Conservation (phyloP, 2,329 filamentous ascomycete genomes). For the Trichoderma sp. region DNA sequence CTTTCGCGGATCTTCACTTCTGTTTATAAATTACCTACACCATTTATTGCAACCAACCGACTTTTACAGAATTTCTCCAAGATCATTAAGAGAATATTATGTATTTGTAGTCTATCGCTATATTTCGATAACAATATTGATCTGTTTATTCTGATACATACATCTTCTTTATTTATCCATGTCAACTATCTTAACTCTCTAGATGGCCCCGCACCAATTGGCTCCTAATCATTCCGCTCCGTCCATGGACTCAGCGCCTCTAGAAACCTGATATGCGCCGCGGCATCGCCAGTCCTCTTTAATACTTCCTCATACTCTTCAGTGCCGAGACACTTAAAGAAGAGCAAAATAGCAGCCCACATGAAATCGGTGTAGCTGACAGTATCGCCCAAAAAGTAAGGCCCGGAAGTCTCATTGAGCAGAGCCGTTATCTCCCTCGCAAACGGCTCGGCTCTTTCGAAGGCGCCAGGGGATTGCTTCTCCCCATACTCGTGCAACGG, state of each 20-base stretch:
- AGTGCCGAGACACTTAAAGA: background rate
- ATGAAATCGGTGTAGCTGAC: conserved; percentile 5
- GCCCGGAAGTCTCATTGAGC: background rate
- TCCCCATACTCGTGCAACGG: background rate
- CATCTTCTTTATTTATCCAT: too few relatives aligned
- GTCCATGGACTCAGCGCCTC: conserved; percentile 2
- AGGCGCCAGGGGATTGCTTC: background rate
- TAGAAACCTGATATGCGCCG: background rate
- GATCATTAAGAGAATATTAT: too few relatives aligned
- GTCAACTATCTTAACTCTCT: background rate
- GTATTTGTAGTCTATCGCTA: background rate
- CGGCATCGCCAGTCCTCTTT: background rate
- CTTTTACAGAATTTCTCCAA: too few relatives aligned
- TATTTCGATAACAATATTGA: background rate
- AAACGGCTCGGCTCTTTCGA: background rate
- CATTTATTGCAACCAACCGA: too few relatives aligned
- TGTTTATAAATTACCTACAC: too few relatives aligned
- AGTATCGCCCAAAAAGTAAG: background rate
- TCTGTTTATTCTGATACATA: background rate
- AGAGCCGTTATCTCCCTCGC: conserved; percentile 3
- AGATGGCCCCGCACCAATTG: background rate
- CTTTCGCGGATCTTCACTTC: too few relatives aligned
- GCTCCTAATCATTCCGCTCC: background rate
- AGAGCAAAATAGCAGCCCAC: conserved; percentile 6
- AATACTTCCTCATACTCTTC: background rate